phyloP scores from a whole-genome alignment of 2,329 filamentous ascomycete genomes.

The Ramichloridium luteum region DNA sequence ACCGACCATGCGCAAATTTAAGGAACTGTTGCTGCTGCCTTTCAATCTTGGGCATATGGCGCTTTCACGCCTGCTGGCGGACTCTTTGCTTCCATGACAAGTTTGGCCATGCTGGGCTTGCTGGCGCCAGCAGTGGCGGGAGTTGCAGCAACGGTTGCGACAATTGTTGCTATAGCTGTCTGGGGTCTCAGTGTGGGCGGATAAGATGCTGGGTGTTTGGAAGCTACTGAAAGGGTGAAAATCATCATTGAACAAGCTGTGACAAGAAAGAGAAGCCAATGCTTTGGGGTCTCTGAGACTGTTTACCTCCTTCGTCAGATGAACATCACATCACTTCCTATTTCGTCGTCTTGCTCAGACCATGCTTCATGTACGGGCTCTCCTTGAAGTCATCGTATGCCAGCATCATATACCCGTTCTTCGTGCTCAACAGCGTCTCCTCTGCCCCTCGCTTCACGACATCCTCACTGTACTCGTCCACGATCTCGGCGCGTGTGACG shows the following conservation, averaged over 20 bases:
- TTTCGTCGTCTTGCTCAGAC: constrained; percentile 8
- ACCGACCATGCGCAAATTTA: too few relatives aligned
- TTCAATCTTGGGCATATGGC: constrained; percentile 8
- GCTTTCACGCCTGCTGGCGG: constrained; percentile 8
- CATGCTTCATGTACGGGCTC: constrained; percentile 12
- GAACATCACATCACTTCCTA: too few relatives aligned
- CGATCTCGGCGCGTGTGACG: background rate
- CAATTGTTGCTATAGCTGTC: background rate
- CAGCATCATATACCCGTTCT: constrained; percentile 12
- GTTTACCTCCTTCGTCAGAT: too few relatives aligned
- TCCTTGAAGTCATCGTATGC: constrained; percentile 11
- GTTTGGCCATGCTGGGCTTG: constrained; percentile 6
- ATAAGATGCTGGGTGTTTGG: too few relatives aligned
- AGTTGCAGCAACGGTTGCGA: background rate
- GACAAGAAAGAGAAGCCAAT: too few relatives aligned
- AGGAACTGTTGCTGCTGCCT: constrained; percentile 7
- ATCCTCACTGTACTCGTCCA: constrained; percentile 9
- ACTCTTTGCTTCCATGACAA: constrained; percentile 8
- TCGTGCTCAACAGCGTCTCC: constrained; percentile 9
- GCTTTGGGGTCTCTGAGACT: too few relatives aligned
- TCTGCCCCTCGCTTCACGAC: constrained; percentile 9
- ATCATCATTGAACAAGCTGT: too few relatives aligned
- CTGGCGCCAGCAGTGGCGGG: background rate
- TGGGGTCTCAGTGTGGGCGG: too few relatives aligned
- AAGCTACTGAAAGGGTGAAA: too few relatives aligned